Conservation (phyloP, 2,329 filamentous ascomycete genomes). For the Talaromyces verruculosus region DNA sequence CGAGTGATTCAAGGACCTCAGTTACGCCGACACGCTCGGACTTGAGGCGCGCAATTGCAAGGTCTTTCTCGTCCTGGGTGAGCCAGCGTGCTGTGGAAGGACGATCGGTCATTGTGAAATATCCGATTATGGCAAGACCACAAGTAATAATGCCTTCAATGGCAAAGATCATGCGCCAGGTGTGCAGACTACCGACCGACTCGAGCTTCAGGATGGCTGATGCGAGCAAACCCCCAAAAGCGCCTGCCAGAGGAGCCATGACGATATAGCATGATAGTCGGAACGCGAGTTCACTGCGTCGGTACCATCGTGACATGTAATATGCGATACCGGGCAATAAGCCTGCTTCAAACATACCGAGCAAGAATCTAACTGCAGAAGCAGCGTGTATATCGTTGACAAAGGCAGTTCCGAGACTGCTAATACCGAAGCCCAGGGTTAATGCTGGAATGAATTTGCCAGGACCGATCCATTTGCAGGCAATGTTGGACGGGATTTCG, state of each 20-base stretch:
- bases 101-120: constrained; percentile 71
- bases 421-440: constrained; percentile 63
- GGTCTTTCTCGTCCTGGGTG: constrained; percentile 64
- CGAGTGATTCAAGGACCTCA: constrained; percentile 63
- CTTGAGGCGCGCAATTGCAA: constrained; percentile 63
- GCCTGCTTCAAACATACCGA: constrained; percentile 73
- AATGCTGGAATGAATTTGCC: constrained; percentile 68
- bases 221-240: constrained; percentile 62
- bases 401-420: constrained; percentile 66
- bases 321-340: constrained; percentile 67
- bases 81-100: constrained; percentile 74
- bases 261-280: constrained; percentile 95
- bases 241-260: constrained; percentile 62
- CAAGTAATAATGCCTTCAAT: constrained; percentile 64
- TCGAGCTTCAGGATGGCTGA: constrained; percentile 61
- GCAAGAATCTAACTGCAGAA: constrained; percentile 73
- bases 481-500: constrained; percentile 25
- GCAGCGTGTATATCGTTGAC: constrained; percentile 55
- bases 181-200: constrained; percentile 56
- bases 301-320: constrained; percentile 79
- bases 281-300: constrained; percentile 80
- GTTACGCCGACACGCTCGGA: constrained; percentile 64
- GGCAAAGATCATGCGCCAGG: constrained; percentile 58
- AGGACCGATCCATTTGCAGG: constrained; percentile 55
- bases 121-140: constrained; percentile 57